Evolutionary conservation across 257 asterid species (phyloP).

Genomic region (Ilex aquifolium): DNA sequence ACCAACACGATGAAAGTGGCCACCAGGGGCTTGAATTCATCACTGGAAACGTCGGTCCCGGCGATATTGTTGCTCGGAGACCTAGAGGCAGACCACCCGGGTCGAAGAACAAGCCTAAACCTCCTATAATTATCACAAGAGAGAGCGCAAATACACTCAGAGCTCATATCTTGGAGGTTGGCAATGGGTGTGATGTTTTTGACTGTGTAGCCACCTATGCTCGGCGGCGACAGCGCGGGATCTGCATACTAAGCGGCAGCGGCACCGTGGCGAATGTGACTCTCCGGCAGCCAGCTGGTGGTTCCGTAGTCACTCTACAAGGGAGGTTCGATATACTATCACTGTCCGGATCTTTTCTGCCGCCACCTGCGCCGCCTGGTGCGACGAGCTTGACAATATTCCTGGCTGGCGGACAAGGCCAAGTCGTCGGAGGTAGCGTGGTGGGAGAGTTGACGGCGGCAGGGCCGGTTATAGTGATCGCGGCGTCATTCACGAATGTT

Average conservation of each 20-base stretch:
- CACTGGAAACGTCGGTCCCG: conserved; percentile 1
- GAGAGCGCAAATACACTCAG: conserved; percentile 16
- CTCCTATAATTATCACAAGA: conserved; percentile 16
- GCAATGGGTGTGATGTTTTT: conserved; percentile 15
- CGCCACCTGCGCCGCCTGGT: conserved; percentile 19
- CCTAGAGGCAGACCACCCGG: conserved; percentile 15
- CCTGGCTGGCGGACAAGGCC: conserved; percentile 17
- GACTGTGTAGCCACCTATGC: conserved; percentile 15
- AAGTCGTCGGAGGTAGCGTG: conserved; percentile 15
- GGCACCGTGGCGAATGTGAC: conserved; percentile 16
- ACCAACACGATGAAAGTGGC: not conserved
- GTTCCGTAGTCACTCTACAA: conserved; percentile 9
- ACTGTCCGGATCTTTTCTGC: conserved; percentile 16
- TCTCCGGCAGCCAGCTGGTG: conserved; percentile 15
- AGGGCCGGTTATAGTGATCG: conserved; percentile 15
- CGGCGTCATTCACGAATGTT: conserved; percentile 16
- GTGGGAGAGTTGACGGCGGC: conserved; percentile 13
- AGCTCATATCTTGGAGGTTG: conserved; percentile 19
- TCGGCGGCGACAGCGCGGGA: conserved; percentile 17
- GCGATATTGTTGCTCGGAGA: conserved; percentile 9
- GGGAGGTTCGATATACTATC: conserved; percentile 19
- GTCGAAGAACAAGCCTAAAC: conserved; percentile 15
- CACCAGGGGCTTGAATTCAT: not conserved
- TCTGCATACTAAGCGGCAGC: conserved; percentile 17
- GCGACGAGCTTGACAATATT: conserved; percentile 13